These are phyloP conservation scores for Raffaelea ambrosiae DNA, from an alignment of 2,329 filamentous ascomycete genomes.

Conservation along the genomic window DNA sequence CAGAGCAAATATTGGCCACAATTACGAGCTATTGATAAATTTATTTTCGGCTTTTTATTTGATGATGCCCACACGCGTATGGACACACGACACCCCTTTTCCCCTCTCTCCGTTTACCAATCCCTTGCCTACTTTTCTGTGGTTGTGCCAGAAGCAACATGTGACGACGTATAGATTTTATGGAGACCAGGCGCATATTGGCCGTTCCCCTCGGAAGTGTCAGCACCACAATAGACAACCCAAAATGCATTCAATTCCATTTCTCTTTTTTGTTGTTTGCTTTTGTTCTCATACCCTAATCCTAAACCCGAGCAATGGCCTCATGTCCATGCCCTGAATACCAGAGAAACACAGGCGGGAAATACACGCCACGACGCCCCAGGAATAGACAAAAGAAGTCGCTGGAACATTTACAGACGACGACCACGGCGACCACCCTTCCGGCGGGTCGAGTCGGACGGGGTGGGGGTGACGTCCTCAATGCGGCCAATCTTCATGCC, in stretches of 20 bases:
- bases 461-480: conserved; percentile 98
- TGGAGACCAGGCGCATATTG: conserved; percentile 52
- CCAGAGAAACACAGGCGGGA: background rate
- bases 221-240: conserved; percentile 40
- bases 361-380: background rate
- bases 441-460: conserved; percentile 97
- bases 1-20: too few species aligned
- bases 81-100: too few species aligned
- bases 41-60: too few species aligned
- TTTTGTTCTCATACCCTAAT: conserved; percentile 33
- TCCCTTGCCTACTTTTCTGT: conserved; percentile 5
- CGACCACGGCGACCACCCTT: conserved; percentile 99
- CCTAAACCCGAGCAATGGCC: too few species aligned
- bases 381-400: background rate
- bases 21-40: background rate
- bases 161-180: conserved; percentile 31
- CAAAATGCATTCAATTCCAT: too few species aligned
- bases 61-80: too few species aligned
- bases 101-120: too few species aligned
- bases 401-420: conserved; percentile 66
- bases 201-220: conserved; percentile 69
- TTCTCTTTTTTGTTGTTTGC: too few species aligned
- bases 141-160: conserved; percentile 32
- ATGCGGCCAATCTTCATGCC: conserved; percentile 99
- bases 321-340: too few species aligned